Conservation (phyloP, 2,329 filamentous ascomycete species). For the Fusarium brevicatenulatum region DNA sequence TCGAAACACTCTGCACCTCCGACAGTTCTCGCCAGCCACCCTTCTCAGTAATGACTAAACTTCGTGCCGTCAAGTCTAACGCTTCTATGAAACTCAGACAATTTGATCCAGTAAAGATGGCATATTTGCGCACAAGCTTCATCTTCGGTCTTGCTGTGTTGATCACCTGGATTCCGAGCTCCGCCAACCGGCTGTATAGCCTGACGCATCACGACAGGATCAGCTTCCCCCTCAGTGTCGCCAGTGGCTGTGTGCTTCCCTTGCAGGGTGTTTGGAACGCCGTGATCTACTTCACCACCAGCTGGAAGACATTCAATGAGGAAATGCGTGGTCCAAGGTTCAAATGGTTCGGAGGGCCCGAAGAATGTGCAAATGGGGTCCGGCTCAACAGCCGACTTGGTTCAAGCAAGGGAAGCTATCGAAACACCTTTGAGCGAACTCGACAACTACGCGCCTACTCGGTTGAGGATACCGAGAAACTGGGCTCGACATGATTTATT, state of each 20-base stretch:
- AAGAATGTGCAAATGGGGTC: constrained; percentile 17
- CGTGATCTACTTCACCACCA: constrained; percentile 78
- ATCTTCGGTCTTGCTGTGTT: constrained; percentile 68
- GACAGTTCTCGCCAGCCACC: constrained; percentile 26
- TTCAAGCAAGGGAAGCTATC: constrained; percentile 29
- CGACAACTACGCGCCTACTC: constrained; percentile 10
- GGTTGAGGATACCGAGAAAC: background rate
- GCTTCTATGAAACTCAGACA: constrained; percentile 48
- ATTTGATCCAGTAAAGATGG: constrained; percentile 66
- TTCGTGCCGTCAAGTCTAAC: constrained; percentile 43
- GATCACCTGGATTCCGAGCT: constrained; percentile 72
- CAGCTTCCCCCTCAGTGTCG: constrained; percentile 73
- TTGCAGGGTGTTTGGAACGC: constrained; percentile 85
- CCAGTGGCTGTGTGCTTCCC: constrained; percentile 76
- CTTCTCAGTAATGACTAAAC: constrained; percentile 31
- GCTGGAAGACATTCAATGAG: constrained; percentile 54
- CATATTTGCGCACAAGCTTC: constrained; percentile 69
- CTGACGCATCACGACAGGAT: constrained; percentile 61
- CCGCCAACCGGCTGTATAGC: constrained; percentile 77
- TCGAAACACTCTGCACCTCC: constrained; percentile 47
- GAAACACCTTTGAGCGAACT: constrained; percentile 37
- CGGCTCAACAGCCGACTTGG: constrained; percentile 46
- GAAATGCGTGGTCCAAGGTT: constrained; percentile 35
- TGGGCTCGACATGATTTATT: background rate
- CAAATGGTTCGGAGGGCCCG: constrained; percentile 6